Percentiles rank a stretch among this genome's conserved stretches.
phyloP scores from a whole-genome alignment of 164 flowering plant genomes.

The Kingdonia uniflora region DNA sequence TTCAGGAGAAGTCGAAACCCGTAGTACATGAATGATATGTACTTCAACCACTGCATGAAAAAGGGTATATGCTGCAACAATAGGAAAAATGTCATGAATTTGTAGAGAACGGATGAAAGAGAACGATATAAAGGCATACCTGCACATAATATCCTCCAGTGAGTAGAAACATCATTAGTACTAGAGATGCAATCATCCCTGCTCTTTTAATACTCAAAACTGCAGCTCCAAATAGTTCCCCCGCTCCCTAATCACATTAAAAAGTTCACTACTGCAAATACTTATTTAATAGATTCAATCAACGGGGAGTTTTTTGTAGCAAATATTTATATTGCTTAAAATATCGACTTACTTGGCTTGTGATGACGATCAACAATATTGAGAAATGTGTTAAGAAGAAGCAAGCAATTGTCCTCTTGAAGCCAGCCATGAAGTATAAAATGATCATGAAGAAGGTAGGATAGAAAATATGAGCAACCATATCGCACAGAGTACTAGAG shows the following conservation, averaged over 20 bases:
- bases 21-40: conserved; percentile 73
- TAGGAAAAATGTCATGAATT: not conserved
- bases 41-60: conserved; percentile 92
- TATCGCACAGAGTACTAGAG: conserved; percentile 86
- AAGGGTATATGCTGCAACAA: conserved; percentile 81
- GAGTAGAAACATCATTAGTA: conserved; percentile 89
- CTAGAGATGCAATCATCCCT: conserved; percentile 80
- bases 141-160: conserved; percentile 98
- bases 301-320: too few species aligned
- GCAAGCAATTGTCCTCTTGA: conserved; percentile 64
- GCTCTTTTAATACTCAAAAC: conserved; percentile 80
- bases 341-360: conserved; percentile 65
- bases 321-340: not conserved
- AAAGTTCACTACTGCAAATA: not conserved
- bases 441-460: conserved; percentile 79
- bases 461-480: conserved; percentile 77
- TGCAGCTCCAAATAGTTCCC: conserved; percentile 91
- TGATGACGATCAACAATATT: conserved; percentile 51
- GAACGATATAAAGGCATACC: conserved; percentile 24
- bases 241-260: conserved; percentile 60
- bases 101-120: too few species aligned
- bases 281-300: not conserved
- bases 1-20: conserved; percentile 84
- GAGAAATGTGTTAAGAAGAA: conserved; percentile 70
- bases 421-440: conserved; percentile 92